Percentiles rank a stretch among this genome's conserved stretches.
Evolutionary conservation across 2,329 filamentous ascomycete genomes (phyloP).

Genomic region (Cladosporium cucumerinum): DNA sequence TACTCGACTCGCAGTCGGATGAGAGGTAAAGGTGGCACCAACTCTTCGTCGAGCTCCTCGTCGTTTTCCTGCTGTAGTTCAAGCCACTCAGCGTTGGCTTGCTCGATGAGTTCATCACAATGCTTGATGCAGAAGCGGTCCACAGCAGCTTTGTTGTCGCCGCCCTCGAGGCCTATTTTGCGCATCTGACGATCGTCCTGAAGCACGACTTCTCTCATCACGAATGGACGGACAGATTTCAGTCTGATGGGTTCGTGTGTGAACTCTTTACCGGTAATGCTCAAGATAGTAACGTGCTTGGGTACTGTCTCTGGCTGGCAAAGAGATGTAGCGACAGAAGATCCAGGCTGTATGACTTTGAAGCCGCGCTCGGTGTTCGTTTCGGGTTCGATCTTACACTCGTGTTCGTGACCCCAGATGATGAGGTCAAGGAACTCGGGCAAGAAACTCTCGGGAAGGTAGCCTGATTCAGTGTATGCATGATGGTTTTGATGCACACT

Average conservation of each 20-base stretch:
- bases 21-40: conserved; percentile 71
- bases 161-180: conserved; percentile 66
- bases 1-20: conserved; percentile 90
- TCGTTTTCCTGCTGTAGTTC: conserved; percentile 64
- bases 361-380: conserved; percentile 86
- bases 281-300: conserved; percentile 87
- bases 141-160: conserved; percentile 78
- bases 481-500: conserved; percentile 95
- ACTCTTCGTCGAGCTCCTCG: conserved; percentile 51
- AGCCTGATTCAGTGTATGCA: conserved; percentile 87
- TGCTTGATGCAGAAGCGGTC: conserved; percentile 72
- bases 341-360: conserved; percentile 95
- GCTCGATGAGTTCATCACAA: conserved; percentile 80
- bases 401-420: conserved; percentile 96
- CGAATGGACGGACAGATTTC: conserved; percentile 86
- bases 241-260: conserved; percentile 75
- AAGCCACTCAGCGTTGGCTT: conserved; percentile 79
- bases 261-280: conserved; percentile 78
- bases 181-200: conserved; percentile 73
- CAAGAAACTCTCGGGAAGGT: conserved; percentile 87
- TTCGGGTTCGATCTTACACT: conserved; percentile 82
- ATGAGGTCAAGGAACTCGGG: conserved; percentile 89
- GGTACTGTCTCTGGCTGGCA: conserved; percentile 84
- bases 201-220: conserved; percentile 77
- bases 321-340: conserved; percentile 89